Evolutionary conservation across 2,329 filamentous ascomycete genomes (phyloP), one percentile per base, ranked within the genome.

Genomic region (Alternaria infectoria): DNA sequence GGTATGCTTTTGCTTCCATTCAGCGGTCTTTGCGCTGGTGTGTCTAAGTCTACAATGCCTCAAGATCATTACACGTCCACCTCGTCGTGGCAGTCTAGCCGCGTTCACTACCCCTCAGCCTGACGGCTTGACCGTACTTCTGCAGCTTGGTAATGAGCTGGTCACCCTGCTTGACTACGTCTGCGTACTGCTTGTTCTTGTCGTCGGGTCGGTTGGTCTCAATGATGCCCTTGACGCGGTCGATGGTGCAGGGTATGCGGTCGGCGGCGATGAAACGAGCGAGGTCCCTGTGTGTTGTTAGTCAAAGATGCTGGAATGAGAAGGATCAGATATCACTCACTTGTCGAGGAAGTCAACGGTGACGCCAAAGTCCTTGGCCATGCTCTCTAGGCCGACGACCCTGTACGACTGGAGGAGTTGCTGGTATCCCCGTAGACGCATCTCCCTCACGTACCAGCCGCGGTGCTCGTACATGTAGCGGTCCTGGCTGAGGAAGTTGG

Each of bases 131-230:
- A 47, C 96, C 96, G 81, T 99, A 99, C 86, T 99, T 99, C 84
- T 99, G 96, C 72, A 99, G 86, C 87, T 99, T 99, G 62, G 96
- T 99, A 80, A 99, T 98, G 67, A 99, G 87, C 82, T 97, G 92
- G 81, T 99, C 96, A 30, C 96, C 96, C 80, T 98, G 96, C 84
- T 96, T 96, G 65, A 99, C 93, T 40, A 98, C 93, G 74, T 99
- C 96, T 74, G 94, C 92, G 83, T 99, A 99, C 84, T 99, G 96
- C 87, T 97, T 97, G 87, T 98, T 98, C 90, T 99, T 99, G 84
- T 97, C 94, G 79, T 98, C 96, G 9, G 95, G 94, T 58, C 96
- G 88, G 84, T 97, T 97, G 47, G 96, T 99, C 87, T 98, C 96
- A 75, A 99, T 98, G 72, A 98, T 92, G 70, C 95, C 96, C 63